phyloP scores from a whole-genome alignment of 495 filamentous ascomycete species.

The Aspergillus ostianus region DNA sequence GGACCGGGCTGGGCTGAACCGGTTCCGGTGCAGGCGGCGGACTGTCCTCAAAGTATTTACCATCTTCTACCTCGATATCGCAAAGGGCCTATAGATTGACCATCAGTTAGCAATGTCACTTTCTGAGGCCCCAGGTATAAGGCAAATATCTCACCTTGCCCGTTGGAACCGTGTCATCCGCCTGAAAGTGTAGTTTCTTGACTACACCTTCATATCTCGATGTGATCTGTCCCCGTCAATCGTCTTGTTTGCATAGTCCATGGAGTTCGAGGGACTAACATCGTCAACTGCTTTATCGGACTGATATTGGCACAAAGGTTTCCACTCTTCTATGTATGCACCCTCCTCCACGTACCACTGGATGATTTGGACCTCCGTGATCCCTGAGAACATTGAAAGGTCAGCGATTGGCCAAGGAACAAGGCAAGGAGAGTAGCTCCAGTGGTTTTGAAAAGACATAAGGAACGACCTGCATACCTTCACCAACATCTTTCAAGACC shows the following conservation, averaged over 20 bases:
- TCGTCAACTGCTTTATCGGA: constrained; percentile 98
- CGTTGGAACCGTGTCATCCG: constrained; percentile 93
- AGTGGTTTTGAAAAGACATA: background rate
- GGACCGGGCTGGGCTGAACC: constrained; percentile 19
- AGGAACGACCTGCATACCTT: constrained; percentile 58
- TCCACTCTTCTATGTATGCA: constrained; percentile 95
- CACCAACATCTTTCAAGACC: constrained; percentile 91
- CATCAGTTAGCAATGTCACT: background rate
- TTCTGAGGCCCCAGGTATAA: background rate
- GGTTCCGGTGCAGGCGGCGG: constrained; percentile 35
- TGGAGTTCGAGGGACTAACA: constrained; percentile 35
- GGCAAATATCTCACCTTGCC: constrained; percentile 54
- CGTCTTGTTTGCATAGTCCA: background rate
- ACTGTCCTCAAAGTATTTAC: constrained; percentile 56
- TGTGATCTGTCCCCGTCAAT: constrained; percentile 63
- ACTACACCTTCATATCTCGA: constrained; percentile 93
- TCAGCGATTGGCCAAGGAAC: background rate
- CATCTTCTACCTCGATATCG: constrained; percentile 58
- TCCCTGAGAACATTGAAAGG: constrained; percentile 54
- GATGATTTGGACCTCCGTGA: constrained; percentile 97
- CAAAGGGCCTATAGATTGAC: constrained; percentile 40
- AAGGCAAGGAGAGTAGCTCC: background rate
- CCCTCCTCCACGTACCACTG: constrained; percentile 99
- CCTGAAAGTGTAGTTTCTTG: constrained; percentile 92
- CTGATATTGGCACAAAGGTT: constrained; percentile 95